phyloP scores from a whole-genome alignment of 129 eudicot genomes.

The Pulicaria dysenterica region DNA sequence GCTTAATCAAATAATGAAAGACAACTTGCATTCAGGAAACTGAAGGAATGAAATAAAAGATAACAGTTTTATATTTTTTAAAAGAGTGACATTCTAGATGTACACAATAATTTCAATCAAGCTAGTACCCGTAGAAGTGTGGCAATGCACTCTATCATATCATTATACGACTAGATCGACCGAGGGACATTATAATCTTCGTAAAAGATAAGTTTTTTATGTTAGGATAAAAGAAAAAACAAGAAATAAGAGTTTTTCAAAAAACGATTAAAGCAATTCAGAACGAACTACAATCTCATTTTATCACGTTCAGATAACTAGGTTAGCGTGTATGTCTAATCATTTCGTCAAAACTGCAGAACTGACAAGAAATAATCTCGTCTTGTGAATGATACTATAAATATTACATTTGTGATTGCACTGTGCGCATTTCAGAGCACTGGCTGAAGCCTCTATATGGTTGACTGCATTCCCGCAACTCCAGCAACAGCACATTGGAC shows the following conservation, averaged over 20 bases:
- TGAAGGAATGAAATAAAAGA: too few species aligned
- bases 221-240: neutral
- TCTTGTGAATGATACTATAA: constrained; percentile 13
- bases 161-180: neutral
- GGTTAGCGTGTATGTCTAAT: neutral
- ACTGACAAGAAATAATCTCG: constrained; percentile 1
- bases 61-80: neutral
- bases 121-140: neutral
- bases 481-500: constrained; percentile 71
- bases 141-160: neutral
- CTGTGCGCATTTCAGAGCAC: constrained; percentile 59
- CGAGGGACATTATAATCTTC: neutral
- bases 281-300: neutral
- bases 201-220: neutral
- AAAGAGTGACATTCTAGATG: neutral
- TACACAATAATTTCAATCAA: neutral
- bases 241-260: neutral
- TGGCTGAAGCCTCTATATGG: constrained; percentile 43
- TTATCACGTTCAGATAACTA: neutral
- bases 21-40: neutral
- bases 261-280: constrained; percentile 2
- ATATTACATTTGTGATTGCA: constrained; percentile 74
- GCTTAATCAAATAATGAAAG: neutral
- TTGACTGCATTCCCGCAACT: constrained; percentile 66
- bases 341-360: neutral